Percentiles rank a stretch among this genome's conserved stretches.
phyloP scores from a whole-genome alignment of 768 basidiomycete genomes.

The Crucibulum laeve region DNA sequence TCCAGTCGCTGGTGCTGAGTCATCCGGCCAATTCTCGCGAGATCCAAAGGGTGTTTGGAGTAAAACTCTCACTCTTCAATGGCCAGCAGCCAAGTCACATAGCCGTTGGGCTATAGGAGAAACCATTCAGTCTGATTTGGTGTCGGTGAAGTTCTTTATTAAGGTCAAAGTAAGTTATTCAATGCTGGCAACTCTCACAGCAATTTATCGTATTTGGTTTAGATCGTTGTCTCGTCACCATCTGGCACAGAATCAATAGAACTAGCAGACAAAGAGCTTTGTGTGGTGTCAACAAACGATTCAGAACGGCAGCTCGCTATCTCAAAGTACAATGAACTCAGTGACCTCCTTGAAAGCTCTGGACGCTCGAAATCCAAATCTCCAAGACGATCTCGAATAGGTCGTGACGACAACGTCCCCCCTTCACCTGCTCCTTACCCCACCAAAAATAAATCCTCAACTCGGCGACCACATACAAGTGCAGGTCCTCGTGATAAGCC shows the following conservation, averaged over 20 bases:
- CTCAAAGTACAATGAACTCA: slow-evolving; percentile 49
- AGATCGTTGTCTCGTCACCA: slow-evolving; percentile 50
- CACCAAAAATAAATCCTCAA: slow-evolving; percentile 22
- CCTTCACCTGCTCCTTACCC: slow-evolving; percentile 33
- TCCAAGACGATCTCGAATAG: slow-evolving; percentile 40
- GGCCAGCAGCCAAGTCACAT: slow-evolving; percentile 65
- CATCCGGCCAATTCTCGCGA: slow-evolving; percentile 51
- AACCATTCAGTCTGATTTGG: slow-evolving; percentile 62
- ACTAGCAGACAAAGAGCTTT: slow-evolving; percentile 63
- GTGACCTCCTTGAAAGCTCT: slow-evolving; percentile 14
- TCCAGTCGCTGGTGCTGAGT: slow-evolving; percentile 54
- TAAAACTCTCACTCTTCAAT: slow-evolving; percentile 65
- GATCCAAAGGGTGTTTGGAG: slow-evolving; percentile 57
- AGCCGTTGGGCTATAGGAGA: slow-evolving; percentile 80
- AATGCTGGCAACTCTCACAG: slow-evolving; percentile 10
- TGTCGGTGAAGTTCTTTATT: slow-evolving; percentile 65
- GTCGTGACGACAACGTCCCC: slow-evolving; percentile 24
- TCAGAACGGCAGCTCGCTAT: slow-evolving; percentile 62
- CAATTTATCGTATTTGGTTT: not conserved
- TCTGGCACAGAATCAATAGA: slow-evolving; percentile 65
- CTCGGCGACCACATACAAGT: slow-evolving; percentile 66
- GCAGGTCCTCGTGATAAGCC: slow-evolving; percentile 65
- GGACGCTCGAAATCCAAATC: slow-evolving; percentile 54
- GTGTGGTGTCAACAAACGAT: slow-evolving; percentile 66
- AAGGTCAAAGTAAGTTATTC: slow-evolving; percentile 54